phyloP scores from a whole-genome alignment of 495 filamentous ascomycete genomes.

The Penicillium samsonianum region DNA sequence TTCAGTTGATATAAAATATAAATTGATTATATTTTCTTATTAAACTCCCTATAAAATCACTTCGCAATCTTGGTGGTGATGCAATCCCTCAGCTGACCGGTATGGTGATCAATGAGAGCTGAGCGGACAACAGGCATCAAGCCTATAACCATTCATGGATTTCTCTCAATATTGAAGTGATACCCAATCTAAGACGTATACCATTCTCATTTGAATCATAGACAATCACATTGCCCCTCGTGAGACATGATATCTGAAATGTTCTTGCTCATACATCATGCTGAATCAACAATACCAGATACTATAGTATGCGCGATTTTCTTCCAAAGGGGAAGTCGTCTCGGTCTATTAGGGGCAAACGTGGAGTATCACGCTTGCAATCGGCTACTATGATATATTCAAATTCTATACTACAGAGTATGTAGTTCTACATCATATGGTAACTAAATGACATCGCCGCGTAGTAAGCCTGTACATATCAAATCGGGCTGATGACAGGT shows the following conservation, averaged over 20 bases:
- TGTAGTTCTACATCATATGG: neutral
- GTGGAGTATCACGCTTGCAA: slow-evolving; percentile 20
- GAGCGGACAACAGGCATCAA: neutral
- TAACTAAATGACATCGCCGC: neutral
- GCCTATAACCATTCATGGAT: neutral
- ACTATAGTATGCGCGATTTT: slow-evolving; percentile 16
- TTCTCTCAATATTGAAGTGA: neutral
- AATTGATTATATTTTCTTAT: neutral
- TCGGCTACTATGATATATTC: neutral
- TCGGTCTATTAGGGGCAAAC: slow-evolving; percentile 11
- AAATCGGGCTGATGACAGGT: slow-evolving; percentile 10
- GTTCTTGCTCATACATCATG: neutral
- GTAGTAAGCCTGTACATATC: slow-evolving; percentile 1
- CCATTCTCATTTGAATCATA: neutral
- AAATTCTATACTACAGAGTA: neutral
- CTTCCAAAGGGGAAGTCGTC: slow-evolving; percentile 14
- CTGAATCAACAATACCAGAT: slow-evolving; percentile 1
- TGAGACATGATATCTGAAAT: neutral
- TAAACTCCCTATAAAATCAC: neutral
- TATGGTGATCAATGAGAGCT: neutral
- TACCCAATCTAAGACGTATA: neutral
- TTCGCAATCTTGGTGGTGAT: neutral
- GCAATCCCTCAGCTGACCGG: neutral
- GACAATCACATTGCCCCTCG: neutral
- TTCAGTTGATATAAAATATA: no score